These are phyloP conservation scores for Kuraishia capsulata DNA, from an alignment of 805 yeast species.

Conservation along the genomic window DNA sequence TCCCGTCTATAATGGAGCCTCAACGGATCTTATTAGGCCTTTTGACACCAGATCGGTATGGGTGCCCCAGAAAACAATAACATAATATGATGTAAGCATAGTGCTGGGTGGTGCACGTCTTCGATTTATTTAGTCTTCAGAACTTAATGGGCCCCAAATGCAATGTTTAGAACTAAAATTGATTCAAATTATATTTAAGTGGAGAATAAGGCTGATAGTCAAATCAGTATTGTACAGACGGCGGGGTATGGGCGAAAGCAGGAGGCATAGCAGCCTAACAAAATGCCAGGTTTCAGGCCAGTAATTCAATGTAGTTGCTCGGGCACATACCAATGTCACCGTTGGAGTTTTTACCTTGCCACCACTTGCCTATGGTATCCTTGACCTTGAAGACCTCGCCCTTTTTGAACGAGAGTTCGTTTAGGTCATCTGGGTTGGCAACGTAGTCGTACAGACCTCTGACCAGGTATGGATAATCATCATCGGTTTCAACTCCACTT, in stretches of 20 bases:
- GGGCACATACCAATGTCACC: slow-evolving; percentile 98
- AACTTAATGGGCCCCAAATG: too few species aligned
- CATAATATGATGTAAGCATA: too few species aligned
- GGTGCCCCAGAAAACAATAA: too few species aligned
- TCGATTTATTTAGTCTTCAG: neutral
- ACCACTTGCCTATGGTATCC: slow-evolving; percentile 95
- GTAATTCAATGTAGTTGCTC: slow-evolving; percentile 78
- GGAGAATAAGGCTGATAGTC: too few species aligned
- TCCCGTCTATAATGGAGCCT: too few species aligned
- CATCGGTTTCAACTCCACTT: slow-evolving; percentile 13
- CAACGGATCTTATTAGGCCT: too few species aligned
- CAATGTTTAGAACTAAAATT: too few species aligned
- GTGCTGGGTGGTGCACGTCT: neutral
- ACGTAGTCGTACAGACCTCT: slow-evolving; percentile 78
- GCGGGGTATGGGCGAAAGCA: too few species aligned
- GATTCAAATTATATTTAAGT: too few species aligned
- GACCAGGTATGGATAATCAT: slow-evolving; percentile 73
- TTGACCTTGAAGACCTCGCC: slow-evolving; percentile 89
- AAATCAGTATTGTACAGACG: too few species aligned
- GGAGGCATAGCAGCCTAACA: too few species aligned
- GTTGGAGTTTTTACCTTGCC: slow-evolving; percentile 87
- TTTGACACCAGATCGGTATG: neutral
- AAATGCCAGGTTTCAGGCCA: too few species aligned
- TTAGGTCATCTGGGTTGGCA: slow-evolving; percentile 88
- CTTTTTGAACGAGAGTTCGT: slow-evolving; percentile 83